Conservation (phyloP, 768 basidiomycete species). For the Leccinum variicolor region DNA sequence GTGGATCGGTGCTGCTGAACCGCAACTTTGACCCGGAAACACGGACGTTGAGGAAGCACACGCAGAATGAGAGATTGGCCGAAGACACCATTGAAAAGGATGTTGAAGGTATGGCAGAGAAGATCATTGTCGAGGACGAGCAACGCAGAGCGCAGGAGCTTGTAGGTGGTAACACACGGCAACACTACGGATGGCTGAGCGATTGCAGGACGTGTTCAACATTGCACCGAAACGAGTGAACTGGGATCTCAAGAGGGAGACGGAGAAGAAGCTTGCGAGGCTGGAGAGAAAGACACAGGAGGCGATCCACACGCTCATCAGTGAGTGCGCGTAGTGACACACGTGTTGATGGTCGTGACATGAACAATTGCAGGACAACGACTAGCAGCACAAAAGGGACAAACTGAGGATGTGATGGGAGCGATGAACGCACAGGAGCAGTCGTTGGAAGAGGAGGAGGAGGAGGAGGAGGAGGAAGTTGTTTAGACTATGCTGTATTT, state of each 20-base stretch:
- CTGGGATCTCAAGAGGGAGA: slow-evolving; percentile 93
- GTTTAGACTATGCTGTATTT: slow-evolving; percentile 10
- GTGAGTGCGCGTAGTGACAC: slow-evolving; percentile 45
- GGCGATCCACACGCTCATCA: slow-evolving; percentile 88
- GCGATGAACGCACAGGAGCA: slow-evolving; percentile 79
- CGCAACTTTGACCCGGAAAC: slow-evolving; percentile 93
- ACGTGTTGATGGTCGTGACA: slow-evolving; percentile 8
- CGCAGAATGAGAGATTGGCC: slow-evolving; percentile 51
- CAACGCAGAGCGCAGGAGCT: slow-evolving; percentile 82
- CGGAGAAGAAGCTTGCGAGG: slow-evolving; percentile 84
- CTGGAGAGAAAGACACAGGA: slow-evolving; percentile 92
- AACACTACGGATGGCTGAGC: slow-evolving; percentile 14
- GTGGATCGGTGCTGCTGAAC: slow-evolving; percentile 54
- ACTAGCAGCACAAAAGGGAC: slow-evolving; percentile 73
- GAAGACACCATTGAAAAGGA: slow-evolving; percentile 87
- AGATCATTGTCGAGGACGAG: slow-evolving; percentile 85
- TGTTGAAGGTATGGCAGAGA: slow-evolving; percentile 79
- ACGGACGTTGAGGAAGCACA: slow-evolving; percentile 69
- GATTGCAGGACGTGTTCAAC: slow-evolving; percentile 81
- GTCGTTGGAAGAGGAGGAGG: slow-evolving; percentile 43
- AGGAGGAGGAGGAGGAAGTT: slow-evolving; percentile 7
- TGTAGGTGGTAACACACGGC: slow-evolving; percentile 44
- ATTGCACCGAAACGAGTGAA: slow-evolving; percentile 97
- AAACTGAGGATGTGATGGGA: slow-evolving; percentile 75
- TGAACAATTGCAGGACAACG: slow-evolving; percentile 61